Percentiles rank a stretch among this genome's conserved stretches.
Conservation (phyloP, 2,329 filamentous ascomycete species). For the Cercospora sp. region DNA sequence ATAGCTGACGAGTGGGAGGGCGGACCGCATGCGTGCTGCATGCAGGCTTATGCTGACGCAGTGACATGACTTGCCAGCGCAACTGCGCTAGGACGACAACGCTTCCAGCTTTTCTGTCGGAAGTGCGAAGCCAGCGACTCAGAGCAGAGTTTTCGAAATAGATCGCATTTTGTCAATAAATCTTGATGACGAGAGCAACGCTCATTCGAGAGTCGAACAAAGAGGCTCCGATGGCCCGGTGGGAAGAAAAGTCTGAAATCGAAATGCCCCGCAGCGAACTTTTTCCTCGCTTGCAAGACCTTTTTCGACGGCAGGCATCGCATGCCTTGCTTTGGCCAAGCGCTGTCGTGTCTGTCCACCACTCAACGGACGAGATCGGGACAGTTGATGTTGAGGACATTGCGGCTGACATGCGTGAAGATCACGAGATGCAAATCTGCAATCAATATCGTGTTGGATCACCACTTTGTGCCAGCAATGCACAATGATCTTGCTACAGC, state of each 20-base stretch:
- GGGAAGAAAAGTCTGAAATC: neutral
- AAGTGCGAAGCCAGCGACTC: slow-evolving; percentile 8
- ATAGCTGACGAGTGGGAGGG: slow-evolving; percentile 6
- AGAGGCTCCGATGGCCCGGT: neutral
- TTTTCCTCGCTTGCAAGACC: neutral
- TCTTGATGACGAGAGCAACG: neutral
- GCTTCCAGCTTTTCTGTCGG: neutral
- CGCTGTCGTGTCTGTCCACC: neutral
- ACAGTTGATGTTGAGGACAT: neutral
- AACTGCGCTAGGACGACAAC: neutral
- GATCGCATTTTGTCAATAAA: neutral
- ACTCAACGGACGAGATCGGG: slow-evolving; percentile 1
- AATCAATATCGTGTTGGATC: neutral
- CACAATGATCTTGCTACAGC: slow-evolving; percentile 1
- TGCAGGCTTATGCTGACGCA: slow-evolving; percentile 1
- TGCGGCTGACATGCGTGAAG: slow-evolving; percentile 4
- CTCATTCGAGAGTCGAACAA: neutral
- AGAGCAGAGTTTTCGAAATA: neutral
- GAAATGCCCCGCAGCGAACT: slow-evolving; percentile 7
- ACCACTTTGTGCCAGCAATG: neutral
- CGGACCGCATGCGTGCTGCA: slow-evolving; percentile 1
- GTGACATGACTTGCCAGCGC: slow-evolving; percentile 10
- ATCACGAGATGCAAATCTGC: neutral
- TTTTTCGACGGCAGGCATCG: slow-evolving; percentile 1
- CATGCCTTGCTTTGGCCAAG: slow-evolving; percentile 12